These are phyloP conservation scores for Scenedesmus sp. DNA, from an alignment of 163 green algal species.

Conservation along the genomic window DNA sequence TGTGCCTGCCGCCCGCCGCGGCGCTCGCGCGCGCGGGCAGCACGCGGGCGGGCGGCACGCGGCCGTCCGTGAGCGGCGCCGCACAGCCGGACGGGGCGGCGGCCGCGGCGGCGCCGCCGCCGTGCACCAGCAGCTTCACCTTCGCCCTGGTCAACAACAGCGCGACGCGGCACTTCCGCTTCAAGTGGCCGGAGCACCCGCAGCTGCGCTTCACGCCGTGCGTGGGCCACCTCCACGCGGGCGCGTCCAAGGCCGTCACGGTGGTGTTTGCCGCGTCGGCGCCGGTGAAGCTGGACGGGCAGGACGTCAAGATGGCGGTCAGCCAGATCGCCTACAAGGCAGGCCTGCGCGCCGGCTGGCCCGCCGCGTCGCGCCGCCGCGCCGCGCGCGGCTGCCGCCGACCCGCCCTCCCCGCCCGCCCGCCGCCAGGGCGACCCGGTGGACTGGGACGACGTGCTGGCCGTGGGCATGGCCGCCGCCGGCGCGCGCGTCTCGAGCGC, in stretches of 20 bases:
- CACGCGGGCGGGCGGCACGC: too few relatives aligned
- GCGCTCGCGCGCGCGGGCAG: too few relatives aligned
- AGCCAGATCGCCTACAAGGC: conserved; percentile 42
- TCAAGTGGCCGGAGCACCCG: conserved; percentile 63
- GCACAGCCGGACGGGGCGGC: conserved; percentile 52
- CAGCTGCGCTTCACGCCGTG: conserved; percentile 66
- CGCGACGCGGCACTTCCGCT: conserved; percentile 46
- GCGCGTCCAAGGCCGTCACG: conserved; percentile 63
- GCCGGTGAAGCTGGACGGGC: conserved; percentile 60
- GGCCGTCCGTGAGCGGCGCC: too few relatives aligned
- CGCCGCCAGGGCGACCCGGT: conserved; percentile 37
- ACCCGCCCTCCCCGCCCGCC: conserved; percentile 36
- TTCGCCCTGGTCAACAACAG: conserved; percentile 35
- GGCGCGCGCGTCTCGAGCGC: conserved; percentile 11
- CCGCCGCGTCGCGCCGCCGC: too few relatives aligned
- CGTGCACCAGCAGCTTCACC: conserved; percentile 18
- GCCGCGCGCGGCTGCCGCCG: too few relatives aligned
- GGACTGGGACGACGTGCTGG: conserved; percentile 62
- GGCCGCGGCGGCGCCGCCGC: not conserved
- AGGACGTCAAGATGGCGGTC: conserved; percentile 57
- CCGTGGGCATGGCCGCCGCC: conserved; percentile 14
- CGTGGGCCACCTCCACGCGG: conserved; percentile 71
- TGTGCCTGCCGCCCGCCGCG: conserved; percentile 50
- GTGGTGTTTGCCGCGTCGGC: conserved; percentile 61
- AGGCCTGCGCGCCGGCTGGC: too few relatives aligned